Base-by-base conservation (phyloP, 2,329 filamentous ascomycete genomes). In the Achaetomium macrosporum region DNA sequence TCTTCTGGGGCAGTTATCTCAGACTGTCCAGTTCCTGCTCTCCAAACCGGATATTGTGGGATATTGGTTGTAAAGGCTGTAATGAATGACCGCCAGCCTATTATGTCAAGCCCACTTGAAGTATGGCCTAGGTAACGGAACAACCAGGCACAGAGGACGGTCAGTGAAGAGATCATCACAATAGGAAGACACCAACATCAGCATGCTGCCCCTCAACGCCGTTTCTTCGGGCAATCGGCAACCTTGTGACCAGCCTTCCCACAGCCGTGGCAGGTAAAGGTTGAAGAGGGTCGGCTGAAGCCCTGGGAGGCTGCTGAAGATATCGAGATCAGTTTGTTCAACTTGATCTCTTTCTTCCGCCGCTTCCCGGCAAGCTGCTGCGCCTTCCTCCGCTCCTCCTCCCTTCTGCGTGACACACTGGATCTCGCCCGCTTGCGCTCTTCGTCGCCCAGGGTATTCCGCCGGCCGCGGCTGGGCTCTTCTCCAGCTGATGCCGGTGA, bases 301-400 rank as follows among this genome's bases (percentile, higher is more conserved):
- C 40, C 44, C 42, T 56, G 55, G 8, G 58, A 55, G 31, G 61
- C 59, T 39, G 63, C 65, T 39, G 61, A 60, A 54, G 84, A 87
- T 43, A 88, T 81, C 1, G 82, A 84, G 5, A 74, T 77, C 51
- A 84, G 65, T 20, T 75, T 75, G 63, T 85, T 85, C 51, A 89
- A 69, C 56, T 84, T 84, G 47, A 88, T 75, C 51, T 85, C 81
- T 65, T 84, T 85, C 66, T 82, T 82, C 61, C 80, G 77, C 42
- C 82, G 73, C 64, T 78, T 76, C 40, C 81, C 78, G 8, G 80
- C 77, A 16, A 84, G 67, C 58, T 81, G 73, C 57, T 71, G 69
- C 12, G 71, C 68, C 57, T 75, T 76, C 20, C 69, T 69, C 47
- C 72, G 72, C 54, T 77, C 76, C 25, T 70, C 70, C 45, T 76